Evolutionary conservation across 2,329 filamentous ascomycete species (phyloP).

Genomic region (Amesomyces nigricolor): DNA sequence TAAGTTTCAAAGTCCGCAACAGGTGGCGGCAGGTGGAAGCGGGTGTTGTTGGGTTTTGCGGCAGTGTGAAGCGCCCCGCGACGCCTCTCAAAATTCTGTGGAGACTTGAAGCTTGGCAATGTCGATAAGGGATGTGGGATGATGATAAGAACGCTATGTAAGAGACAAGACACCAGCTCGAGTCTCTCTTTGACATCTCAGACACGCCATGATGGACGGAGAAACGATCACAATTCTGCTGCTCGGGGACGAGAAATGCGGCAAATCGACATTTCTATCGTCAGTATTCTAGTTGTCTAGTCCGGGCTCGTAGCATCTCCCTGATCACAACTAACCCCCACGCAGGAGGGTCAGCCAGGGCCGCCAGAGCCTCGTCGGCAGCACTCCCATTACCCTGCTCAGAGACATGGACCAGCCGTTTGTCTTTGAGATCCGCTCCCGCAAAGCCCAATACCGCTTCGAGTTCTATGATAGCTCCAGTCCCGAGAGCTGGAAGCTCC

Average conservation of each 20-base stretch:
- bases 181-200: not conserved
- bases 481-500: slow-evolving; percentile 53
- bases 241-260: slow-evolving; percentile 54
- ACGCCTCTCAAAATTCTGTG: not conserved
- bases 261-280: slow-evolving; percentile 59
- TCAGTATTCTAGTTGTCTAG: slow-evolving; percentile 34
- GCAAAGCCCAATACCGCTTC: slow-evolving; percentile 45
- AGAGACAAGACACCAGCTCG: not conserved
- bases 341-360: slow-evolving; percentile 49
- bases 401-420: slow-evolving; percentile 57
- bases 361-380: slow-evolving; percentile 25
- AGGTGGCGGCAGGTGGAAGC: slow-evolving; percentile 13
- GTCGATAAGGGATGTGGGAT: slow-evolving; percentile 3
- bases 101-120: not conserved
- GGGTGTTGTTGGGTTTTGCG: not conserved
- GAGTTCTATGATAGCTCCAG: slow-evolving; percentile 56
- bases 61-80: not conserved
- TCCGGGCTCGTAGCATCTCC: not conserved
- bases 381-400: slow-evolving; percentile 43
- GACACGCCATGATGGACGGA: slow-evolving; percentile 37
- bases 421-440: slow-evolving; percentile 48
- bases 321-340: slow-evolving; percentile 4
- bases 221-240: slow-evolving; percentile 49
- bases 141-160: slow-evolving; percentile 1
- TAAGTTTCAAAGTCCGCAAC: not conserved